These are phyloP conservation scores for Paecilomyces formosus DNA, from an alignment of 2,329 filamentous ascomycete genomes.

Conservation along the genomic window DNA sequence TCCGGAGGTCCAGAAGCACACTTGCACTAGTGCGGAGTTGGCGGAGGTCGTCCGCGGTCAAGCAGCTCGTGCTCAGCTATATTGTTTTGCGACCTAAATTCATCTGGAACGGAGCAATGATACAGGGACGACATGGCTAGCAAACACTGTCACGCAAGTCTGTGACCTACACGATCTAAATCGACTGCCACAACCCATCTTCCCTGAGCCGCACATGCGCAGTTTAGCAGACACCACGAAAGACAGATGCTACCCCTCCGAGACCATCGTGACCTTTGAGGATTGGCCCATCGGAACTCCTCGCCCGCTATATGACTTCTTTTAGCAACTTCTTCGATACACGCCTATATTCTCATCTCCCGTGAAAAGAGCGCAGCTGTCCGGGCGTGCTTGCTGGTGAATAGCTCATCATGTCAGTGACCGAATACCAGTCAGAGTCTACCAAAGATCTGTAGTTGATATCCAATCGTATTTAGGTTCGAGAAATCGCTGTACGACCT, in stretches of 20 bases:
- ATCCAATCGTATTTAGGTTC: conserved; percentile 57
- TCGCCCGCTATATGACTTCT: background rate
- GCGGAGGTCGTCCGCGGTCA: background rate
- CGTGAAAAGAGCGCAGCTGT: background rate
- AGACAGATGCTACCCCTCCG: background rate
- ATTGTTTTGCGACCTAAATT: conserved; percentile 42
- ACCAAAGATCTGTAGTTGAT: background rate
- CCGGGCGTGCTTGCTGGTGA: background rate
- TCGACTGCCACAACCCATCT: background rate
- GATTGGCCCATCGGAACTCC: background rate
- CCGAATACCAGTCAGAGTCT: background rate
- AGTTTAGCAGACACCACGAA: background rate
- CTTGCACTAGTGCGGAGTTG: background rate
- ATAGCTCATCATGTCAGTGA: conserved; percentile 1
- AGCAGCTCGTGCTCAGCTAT: background rate
- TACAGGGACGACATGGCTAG: background rate
- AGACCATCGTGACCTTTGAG: background rate
- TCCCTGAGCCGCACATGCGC: background rate
- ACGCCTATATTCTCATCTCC: background rate
- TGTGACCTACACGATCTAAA: background rate
- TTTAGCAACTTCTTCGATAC: background rate
- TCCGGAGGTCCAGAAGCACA: background rate
- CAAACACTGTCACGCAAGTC: background rate
- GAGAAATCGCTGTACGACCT: conserved; percentile 99
- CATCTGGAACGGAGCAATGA: background rate